Conservation (phyloP, 805 yeast species). For the Metschnikowia borealis region DNA sequence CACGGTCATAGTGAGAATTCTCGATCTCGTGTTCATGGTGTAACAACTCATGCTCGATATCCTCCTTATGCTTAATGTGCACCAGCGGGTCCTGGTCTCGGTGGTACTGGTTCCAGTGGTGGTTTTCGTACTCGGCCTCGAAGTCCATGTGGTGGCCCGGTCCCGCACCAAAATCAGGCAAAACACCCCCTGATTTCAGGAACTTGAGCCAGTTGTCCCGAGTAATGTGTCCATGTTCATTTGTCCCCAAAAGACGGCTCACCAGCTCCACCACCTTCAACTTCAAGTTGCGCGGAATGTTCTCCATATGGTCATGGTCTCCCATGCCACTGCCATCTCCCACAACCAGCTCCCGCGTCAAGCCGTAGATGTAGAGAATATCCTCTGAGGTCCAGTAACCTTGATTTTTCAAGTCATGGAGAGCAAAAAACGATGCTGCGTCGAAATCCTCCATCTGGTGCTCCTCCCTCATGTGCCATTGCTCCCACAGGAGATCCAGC, state of each 20-base stretch:
- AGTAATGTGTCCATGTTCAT: conserved; percentile 61
- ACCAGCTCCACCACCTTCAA: conserved; percentile 54
- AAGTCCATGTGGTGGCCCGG: conserved; percentile 94
- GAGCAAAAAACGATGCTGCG: conserved; percentile 67
- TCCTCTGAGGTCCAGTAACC: conserved; percentile 58
- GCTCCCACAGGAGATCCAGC: conserved; percentile 61
- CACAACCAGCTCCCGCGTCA: conserved; percentile 63
- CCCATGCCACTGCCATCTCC: conserved; percentile 94
- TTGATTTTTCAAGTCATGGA: conserved; percentile 68
- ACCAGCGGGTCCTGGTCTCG: conserved; percentile 80
- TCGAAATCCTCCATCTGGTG: conserved; percentile 76
- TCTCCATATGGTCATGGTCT: conserved; percentile 53
- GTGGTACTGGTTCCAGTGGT: conserved; percentile 87
- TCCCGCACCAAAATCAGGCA: conserved; percentile 92
- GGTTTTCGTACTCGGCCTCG: conserved; percentile 89
- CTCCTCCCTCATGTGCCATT: conserved; percentile 89
- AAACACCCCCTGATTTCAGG: conserved; percentile 56
- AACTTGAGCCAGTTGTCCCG: conserved; percentile 68
- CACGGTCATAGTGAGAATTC: conserved; percentile 38
- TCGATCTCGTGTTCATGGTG: conserved; percentile 86
- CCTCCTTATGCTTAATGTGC: conserved; percentile 76
- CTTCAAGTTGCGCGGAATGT: conserved; percentile 50
- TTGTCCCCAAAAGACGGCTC: conserved; percentile 56
- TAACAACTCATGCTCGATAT: conserved; percentile 78
- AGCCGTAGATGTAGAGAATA: conserved; percentile 77